A percentile compares a stretch with the other conserved stretches of the same genome.
These are phyloP conservation scores for Atractiella rhizophila DNA, from an alignment of 768 basidiomycete genomes.

Conservation along the genomic window DNA sequence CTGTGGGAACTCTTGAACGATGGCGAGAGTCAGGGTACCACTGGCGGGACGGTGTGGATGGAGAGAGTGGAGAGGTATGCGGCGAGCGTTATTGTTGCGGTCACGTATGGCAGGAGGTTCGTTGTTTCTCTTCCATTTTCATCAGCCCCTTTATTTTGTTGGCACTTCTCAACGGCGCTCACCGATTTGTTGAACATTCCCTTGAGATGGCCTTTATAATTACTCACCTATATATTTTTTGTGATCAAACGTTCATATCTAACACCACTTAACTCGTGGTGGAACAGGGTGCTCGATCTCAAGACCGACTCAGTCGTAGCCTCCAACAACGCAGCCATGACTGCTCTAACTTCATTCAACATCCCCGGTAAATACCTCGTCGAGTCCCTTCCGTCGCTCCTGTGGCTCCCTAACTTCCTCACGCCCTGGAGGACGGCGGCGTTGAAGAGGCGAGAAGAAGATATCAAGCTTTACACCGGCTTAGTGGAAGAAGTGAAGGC, in stretches of 20 bases:
- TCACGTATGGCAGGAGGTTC: slow-evolving; percentile 7
- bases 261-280: too few species aligned
- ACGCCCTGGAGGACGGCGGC: slow-evolving; percentile 11
- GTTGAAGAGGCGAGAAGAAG: slow-evolving; percentile 4
- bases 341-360: slow-evolving; percentile 4
- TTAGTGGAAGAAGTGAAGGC: slow-evolving; percentile 12
- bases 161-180: too few species aligned
- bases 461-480: slow-evolving; percentile 5
- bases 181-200: too few species aligned
- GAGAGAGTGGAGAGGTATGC: slow-evolving; percentile 14
- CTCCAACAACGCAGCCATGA: slow-evolving; percentile 6
- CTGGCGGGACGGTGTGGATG: too few species aligned
- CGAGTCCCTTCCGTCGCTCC: slow-evolving; percentile 11
- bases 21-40: slow-evolving; percentile 5
- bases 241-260: too few species aligned
- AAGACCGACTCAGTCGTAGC: slow-evolving; percentile 7
- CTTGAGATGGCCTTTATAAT: too few species aligned
- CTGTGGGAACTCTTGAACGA: slow-evolving; percentile 10
- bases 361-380: slow-evolving; percentile 13
- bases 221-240: background rate
- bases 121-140: background rate
- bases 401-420: slow-evolving; percentile 12
- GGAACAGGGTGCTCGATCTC: slow-evolving; percentile 9
- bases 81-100: slow-evolving; percentile 6
- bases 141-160: background rate